Conservation (phyloP, 495 filamentous ascomycete genomes). For the Symbiotaphrina buchneri region DNA sequence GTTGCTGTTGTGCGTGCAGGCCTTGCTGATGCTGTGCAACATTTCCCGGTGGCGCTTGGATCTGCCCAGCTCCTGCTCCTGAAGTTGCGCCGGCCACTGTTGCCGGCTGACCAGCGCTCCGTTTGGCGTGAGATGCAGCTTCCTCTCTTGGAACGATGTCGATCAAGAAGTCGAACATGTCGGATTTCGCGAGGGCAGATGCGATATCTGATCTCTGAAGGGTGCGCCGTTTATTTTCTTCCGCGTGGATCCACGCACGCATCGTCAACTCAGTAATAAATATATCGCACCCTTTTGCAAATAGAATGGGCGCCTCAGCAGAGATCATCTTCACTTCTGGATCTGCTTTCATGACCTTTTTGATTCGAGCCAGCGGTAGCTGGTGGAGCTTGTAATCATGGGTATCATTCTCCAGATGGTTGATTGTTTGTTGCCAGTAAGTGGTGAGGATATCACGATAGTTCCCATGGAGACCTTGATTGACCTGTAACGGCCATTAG, state of each 20-base stretch:
- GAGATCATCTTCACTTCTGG: conserved; percentile 99
- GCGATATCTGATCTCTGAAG: conserved; percentile 93
- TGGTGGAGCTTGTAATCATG: conserved; percentile 98
- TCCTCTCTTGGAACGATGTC: conserved; percentile 96
- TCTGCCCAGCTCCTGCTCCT: conserved; percentile 10
- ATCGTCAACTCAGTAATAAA: conserved; percentile 98
- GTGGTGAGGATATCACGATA: conserved; percentile 95
- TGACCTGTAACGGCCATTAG: conserved; percentile 32
- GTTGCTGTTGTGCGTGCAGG: conserved; percentile 20
- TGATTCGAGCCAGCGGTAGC: conserved; percentile 85
- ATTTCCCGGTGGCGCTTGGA: conserved; percentile 38
- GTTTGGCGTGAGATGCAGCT: conserved; percentile 62
- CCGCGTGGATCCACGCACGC: conserved; percentile 99
- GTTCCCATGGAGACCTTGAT: conserved; percentile 78
- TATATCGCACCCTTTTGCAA: conserved; percentile 97
- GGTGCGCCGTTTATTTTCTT: conserved; percentile 94
- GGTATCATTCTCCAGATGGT: conserved; percentile 75
- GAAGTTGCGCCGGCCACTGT: conserved; percentile 22
- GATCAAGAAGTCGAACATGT: conserved; percentile 99
- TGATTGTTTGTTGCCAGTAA: conserved; percentile 97
- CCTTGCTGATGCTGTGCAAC: conserved; percentile 16
- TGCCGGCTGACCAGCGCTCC: conserved; percentile 32
- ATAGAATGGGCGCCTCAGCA: conserved; percentile 90
- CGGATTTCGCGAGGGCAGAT: conserved; percentile 81
- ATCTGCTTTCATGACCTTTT: conserved; percentile 99